Percentiles rank a stretch among this genome's conserved stretches.
Conservation (phyloP, 805 yeast species). For the Candida ulmi region DNA sequence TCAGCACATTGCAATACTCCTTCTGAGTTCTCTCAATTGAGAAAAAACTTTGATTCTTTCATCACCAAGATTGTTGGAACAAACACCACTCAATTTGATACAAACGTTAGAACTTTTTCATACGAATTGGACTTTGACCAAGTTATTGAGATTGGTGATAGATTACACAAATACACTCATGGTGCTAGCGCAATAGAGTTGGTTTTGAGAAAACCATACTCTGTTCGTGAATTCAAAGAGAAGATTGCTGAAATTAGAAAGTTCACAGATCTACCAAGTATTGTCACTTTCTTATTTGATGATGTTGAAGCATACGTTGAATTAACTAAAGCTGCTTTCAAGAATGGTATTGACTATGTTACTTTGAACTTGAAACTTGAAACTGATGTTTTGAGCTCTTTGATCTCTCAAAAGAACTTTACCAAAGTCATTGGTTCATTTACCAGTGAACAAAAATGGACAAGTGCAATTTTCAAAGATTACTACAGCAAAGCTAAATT, state of each 20-base stretch:
- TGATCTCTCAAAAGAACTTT: conserved; percentile 47
- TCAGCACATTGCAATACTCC: conserved; percentile 63
- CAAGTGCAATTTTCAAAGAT: conserved; percentile 43
- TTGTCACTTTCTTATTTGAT: conserved; percentile 72
- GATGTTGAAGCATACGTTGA: conserved; percentile 40
- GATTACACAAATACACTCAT: conserved; percentile 42
- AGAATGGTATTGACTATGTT: conserved; percentile 72
- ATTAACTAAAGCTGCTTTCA: conserved; percentile 58
- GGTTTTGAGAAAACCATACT: conserved; percentile 50
- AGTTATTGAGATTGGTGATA: conserved; percentile 49
- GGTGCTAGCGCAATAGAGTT: conserved; percentile 84
- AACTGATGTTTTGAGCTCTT: conserved; percentile 41
- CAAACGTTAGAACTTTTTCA: conserved; percentile 51
- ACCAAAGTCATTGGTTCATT: conserved; percentile 82
- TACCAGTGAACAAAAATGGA: conserved; percentile 41
- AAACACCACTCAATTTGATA: conserved; percentile 23
- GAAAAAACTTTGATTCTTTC: conserved; percentile 52
- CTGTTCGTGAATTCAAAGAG: conserved; percentile 54
- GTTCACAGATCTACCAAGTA: conserved; percentile 62
- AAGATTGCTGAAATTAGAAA: conserved; percentile 70
- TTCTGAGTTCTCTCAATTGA: conserved; percentile 49
- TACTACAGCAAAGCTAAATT: conserved; percentile 58
- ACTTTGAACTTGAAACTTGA: conserved; percentile 77
- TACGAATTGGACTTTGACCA: conserved; percentile 70
- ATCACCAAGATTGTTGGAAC: conserved; percentile 59